Percentiles rank a stretch among this genome's conserved stretches.
Conservation (phyloP, 2,329 filamentous ascomycete genomes). For the Kalaharituber pfeilii region DNA sequence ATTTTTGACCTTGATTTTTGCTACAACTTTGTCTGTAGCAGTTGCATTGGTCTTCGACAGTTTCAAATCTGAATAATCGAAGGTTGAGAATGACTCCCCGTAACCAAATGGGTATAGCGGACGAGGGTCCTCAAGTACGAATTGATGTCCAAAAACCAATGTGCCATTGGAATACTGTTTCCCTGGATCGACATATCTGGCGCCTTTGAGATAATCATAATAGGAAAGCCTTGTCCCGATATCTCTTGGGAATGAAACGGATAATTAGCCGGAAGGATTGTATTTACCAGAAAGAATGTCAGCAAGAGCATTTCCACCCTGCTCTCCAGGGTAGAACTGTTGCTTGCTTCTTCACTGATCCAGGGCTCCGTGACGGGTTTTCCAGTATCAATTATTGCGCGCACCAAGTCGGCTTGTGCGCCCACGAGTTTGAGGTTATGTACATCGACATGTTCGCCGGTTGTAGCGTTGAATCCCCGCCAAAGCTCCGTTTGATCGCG, state of each 20-base stretch:
- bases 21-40: conserved; percentile 37
- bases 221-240: conserved; percentile 51
- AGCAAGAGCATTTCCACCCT: conserved; percentile 49
- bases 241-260: conserved; percentile 48
- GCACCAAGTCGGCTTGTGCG: conserved; percentile 48
- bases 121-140: conserved; percentile 42
- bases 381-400: conserved; percentile 47
- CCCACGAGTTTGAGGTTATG: conserved; percentile 48
- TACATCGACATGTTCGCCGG: conserved; percentile 55
- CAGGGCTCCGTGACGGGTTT: conserved; percentile 52
- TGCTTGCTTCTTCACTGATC: conserved; percentile 53
- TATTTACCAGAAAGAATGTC: conserved; percentile 47
- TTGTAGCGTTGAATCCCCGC: conserved; percentile 53
- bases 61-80: conserved; percentile 39
- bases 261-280: conserved; percentile 48
- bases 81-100: conserved; percentile 47
- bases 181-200: conserved; percentile 38
- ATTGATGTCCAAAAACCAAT: conserved; percentile 45
- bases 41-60: conserved; percentile 35
- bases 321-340: conserved; percentile 56
- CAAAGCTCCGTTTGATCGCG: conserved; percentile 56
- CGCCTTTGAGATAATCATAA: conserved; percentile 57
- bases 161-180: conserved; percentile 40
- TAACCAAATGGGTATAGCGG: conserved; percentile 51
- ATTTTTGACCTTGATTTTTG: conserved; percentile 46